phyloP scores from a whole-genome alignment of 2,329 filamentous ascomycete genomes.

The Pseudovirgaria hyperparasitica region DNA sequence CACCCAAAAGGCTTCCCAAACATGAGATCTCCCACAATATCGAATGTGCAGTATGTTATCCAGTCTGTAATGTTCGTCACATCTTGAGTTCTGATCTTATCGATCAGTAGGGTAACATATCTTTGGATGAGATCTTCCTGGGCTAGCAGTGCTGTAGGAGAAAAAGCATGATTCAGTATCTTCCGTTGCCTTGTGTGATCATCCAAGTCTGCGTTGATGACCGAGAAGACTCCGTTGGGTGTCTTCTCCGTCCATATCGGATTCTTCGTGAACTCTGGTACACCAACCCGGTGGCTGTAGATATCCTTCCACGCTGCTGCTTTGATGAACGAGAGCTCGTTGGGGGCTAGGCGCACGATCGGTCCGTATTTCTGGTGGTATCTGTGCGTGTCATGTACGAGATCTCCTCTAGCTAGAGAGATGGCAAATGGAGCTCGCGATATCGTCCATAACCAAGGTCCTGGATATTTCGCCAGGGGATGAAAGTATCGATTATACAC shows the following conservation, averaged over 20 bases:
- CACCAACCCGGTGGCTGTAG: conserved; percentile 14
- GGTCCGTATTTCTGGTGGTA: conserved; percentile 26
- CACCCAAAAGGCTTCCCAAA: conserved; percentile 21
- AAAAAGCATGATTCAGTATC: not conserved
- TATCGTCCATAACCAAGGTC: not conserved
- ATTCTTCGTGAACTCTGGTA: not conserved
- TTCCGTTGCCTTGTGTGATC: not conserved
- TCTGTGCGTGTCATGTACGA: not conserved
- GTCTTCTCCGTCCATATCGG: not conserved
- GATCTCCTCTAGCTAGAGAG: not conserved
- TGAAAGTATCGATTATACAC: conserved; percentile 18
- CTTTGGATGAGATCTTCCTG: not conserved
- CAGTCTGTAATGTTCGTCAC: not conserved
- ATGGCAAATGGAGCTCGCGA: not conserved
- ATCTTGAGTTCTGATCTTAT: too few species aligned
- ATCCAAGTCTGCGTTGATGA: not conserved
- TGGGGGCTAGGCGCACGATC: conserved; percentile 26
- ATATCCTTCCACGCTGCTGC: conserved; percentile 23
- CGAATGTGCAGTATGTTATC: conserved; percentile 20
- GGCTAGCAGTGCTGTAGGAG: not conserved
- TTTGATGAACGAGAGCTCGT: conserved; percentile 28
- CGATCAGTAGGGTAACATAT: not conserved
- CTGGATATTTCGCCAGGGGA: not conserved
- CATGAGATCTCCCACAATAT: conserved; percentile 19
- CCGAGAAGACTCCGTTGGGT: not conserved